A percentile compares a stretch with the other conserved stretches of the same genome.
Evolutionary conservation across 192 early-diverging fungal species (phyloP).

Genomic region (Powellomyces hirtus): DNA sequence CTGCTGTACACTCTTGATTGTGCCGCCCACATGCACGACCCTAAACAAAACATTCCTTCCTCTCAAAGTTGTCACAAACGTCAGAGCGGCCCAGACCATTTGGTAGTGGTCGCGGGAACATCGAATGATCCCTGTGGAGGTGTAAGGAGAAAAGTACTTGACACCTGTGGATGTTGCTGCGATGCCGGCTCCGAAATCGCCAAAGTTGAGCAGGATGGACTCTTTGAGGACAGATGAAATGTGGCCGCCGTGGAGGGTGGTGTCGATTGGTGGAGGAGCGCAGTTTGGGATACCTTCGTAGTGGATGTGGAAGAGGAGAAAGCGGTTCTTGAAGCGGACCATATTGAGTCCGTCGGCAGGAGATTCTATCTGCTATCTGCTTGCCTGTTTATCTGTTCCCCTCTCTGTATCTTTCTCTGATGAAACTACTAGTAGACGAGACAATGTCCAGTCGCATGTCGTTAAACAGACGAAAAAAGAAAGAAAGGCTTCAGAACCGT

Average conservation of each 20-base stretch:
- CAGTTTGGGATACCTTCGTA: background rate
- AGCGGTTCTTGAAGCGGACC: constrained; percentile 38
- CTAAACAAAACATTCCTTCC: constrained; percentile 9
- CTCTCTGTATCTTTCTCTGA: too few species aligned
- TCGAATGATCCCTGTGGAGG: constrained; percentile 26
- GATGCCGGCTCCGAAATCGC: constrained; percentile 17
- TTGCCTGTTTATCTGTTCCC: too few species aligned
- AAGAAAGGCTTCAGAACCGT: too few species aligned
- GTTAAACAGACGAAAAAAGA: too few species aligned
- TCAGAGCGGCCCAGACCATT: constrained; percentile 29
- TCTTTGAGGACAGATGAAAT: constrained; percentile 18
- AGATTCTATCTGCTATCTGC: too few species aligned
- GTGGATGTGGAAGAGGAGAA: constrained; percentile 26
- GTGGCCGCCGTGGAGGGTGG: background rate
- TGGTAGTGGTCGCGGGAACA: constrained; percentile 18
- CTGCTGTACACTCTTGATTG: constrained; percentile 30
- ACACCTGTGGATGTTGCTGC: constrained; percentile 7
- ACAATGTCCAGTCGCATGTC: too few species aligned
- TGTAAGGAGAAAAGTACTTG: constrained; percentile 33
- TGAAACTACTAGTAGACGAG: too few species aligned
- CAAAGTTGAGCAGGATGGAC: constrained; percentile 16
- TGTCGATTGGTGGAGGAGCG: background rate
- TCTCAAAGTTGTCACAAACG: constrained; percentile 18
- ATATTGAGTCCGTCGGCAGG: too few species aligned
- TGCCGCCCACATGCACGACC: constrained; percentile 31